phyloP scores from a whole-genome alignment of 2,329 filamentous ascomycete species.

The Hypoxylon rubiginosum region DNA sequence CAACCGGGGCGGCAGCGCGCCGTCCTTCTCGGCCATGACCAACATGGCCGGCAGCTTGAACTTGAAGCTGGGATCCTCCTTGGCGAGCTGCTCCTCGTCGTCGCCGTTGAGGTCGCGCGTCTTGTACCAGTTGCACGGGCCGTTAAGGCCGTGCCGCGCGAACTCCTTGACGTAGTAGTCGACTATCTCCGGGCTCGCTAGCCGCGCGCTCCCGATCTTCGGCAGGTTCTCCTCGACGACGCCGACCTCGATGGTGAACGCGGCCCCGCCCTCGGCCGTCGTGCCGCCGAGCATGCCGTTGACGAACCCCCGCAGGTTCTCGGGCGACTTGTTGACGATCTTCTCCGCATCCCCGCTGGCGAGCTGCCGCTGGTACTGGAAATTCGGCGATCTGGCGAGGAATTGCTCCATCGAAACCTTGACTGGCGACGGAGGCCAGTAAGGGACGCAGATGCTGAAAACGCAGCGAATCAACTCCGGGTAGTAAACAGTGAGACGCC shows the following conservation, averaged over 20 bases:
- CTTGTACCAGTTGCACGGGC: slow-evolving; percentile 92
- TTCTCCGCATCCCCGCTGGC: slow-evolving; percentile 75
- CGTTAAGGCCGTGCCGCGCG: slow-evolving; percentile 78
- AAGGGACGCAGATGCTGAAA: slow-evolving; percentile 87
- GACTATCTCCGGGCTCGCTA: slow-evolving; percentile 77
- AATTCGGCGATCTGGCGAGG: slow-evolving; percentile 73
- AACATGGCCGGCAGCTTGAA: slow-evolving; percentile 78
- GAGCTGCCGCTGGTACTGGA: slow-evolving; percentile 88
- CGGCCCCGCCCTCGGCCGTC: slow-evolving; percentile 66
- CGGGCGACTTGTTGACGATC: slow-evolving; percentile 64
- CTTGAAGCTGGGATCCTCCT: slow-evolving; percentile 69
- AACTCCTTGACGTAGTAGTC: slow-evolving; percentile 84
- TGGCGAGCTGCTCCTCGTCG: slow-evolving; percentile 76
- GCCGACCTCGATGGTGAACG: slow-evolving; percentile 73
- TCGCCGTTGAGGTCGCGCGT: slow-evolving; percentile 78
- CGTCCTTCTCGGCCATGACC: slow-evolving; percentile 78
- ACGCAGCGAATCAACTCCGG: slow-evolving; percentile 79
- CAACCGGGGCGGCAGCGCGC: slow-evolving; percentile 79
- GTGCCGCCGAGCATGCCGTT: slow-evolving; percentile 77
- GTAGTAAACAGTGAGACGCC: slow-evolving; percentile 78
- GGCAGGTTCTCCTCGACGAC: slow-evolving; percentile 73
- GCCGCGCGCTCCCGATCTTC: slow-evolving; percentile 66
- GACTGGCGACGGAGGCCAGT: slow-evolving; percentile 64
- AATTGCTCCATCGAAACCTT: slow-evolving; percentile 72
- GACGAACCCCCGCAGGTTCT: slow-evolving; percentile 78